Evolutionary conservation across 1,139 yeast genomes (phyloP), one percentile per base, ranked within the genome.

Genomic region (Scheffersomyces insectosa): DNA sequence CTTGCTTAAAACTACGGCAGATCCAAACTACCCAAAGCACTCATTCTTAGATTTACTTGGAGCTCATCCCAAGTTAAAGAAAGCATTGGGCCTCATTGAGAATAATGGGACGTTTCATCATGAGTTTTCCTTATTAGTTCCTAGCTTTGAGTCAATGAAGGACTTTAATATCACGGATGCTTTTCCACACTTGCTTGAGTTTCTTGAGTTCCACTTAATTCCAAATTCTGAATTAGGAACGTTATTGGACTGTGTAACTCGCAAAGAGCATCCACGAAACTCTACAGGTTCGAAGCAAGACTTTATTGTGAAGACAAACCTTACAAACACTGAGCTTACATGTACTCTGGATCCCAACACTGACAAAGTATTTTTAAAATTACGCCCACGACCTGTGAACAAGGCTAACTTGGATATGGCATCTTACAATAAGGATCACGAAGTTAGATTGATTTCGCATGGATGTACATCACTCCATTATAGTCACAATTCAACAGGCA

Each of bases 151-250:
- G 20, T 81, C 90, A 1, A 60, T 89, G 46, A 52, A 57, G 12
- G 71, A 72, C 45, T 77, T 76, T 33, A 83, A 84, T 53, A 70
- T 82, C 45, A 77, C 87, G 1, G 49, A 64, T 1, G 59, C 70
- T 38, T 59, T 67, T 32, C 55, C 70, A 1, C 71, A 75, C 28
- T 63, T 91, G 31, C 72, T 72, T 33, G 70, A 77, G 12, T 77
- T 89, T 46, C 65, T 89, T 30, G 76, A 77, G 42, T 66, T 88
- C 44, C 98, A 93, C 58, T 66, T 89, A 31, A 69, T 91, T 3
- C 88, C 89, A 1, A 75, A 78, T 40, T 65, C 73, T 9, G 75
- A 79, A 33, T 55, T 73, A 1, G 59, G 56, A 0, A 51, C 55
- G 10, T 50, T 80, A 9, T 56, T 73, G 11, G 53, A 59, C 11